Evolutionary conservation across 1,284 basidiomycete genomes (phyloP).

Genomic region (Cutaneotrichosporon sp.): DNA sequence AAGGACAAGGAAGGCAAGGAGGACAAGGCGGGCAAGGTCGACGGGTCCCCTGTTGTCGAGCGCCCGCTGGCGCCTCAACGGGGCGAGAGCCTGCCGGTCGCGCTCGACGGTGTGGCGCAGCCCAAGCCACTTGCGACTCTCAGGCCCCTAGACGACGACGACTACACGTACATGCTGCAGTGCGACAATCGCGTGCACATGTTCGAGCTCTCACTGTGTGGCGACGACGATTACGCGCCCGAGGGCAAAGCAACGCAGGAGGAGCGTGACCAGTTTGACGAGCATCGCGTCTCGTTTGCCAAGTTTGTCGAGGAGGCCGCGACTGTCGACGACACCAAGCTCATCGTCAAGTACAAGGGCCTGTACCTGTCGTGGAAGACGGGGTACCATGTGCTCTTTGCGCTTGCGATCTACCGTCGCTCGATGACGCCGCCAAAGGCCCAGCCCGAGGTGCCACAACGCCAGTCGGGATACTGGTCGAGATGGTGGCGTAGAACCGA

Average conservation of each 20-base stretch:
- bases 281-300: constrained; percentile 56
- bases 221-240: constrained; percentile 39
- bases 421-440: constrained; percentile 17
- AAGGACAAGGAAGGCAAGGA: constrained; percentile 19
- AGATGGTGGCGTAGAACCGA: constrained; percentile 46
- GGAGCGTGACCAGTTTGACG: constrained; percentile 49
- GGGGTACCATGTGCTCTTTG: constrained; percentile 56
- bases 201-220: constrained; percentile 57
- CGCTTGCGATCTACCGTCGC: constrained; percentile 55
- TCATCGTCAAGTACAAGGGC: constrained; percentile 56
- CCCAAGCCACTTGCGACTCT: constrained; percentile 28
- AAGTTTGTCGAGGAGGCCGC: constrained; percentile 56
- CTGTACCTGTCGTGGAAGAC: constrained; percentile 58
- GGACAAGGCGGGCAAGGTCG: neutral
- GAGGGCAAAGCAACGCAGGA: constrained; percentile 31
- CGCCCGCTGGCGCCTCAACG: constrained; percentile 6
- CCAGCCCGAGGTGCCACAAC: constrained; percentile 13
- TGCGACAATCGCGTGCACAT: constrained; percentile 50
- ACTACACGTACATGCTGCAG: constrained; percentile 56
- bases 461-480: constrained; percentile 48
- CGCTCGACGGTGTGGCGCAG: neutral
- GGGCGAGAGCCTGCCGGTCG: constrained; percentile 16
- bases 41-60: neutral
- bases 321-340: constrained; percentile 55
- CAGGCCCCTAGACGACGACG: constrained; percentile 53